Conservation (phyloP, 2,329 filamentous ascomycete genomes). For the Alternaria arbusti region DNA sequence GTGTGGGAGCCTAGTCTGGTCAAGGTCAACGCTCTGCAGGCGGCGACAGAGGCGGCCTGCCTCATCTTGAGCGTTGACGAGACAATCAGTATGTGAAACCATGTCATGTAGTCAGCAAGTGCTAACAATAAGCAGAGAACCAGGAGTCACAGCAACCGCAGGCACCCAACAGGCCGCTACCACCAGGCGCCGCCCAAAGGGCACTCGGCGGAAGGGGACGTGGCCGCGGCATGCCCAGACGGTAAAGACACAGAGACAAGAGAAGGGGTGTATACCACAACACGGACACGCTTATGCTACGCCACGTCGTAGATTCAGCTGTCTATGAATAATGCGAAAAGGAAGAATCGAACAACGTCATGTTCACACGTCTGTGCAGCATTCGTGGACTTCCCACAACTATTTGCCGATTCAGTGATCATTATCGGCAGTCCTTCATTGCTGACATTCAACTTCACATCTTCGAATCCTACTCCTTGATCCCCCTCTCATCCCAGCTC, state of each 20-base stretch:
- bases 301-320: slow-evolving; percentile 27
- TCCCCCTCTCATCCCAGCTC: slow-evolving; percentile 33
- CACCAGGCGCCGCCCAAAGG: slow-evolving; percentile 77
- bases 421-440: background rate
- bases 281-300: slow-evolving; percentile 22
- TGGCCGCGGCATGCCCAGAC: slow-evolving; percentile 76
- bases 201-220: slow-evolving; percentile 79
- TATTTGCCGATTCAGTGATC: background rate
- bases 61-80: slow-evolving; percentile 96
- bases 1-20: slow-evolving; percentile 97
- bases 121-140: slow-evolving; percentile 65
- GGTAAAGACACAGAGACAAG: slow-evolving; percentile 55
- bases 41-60: slow-evolving; percentile 92
- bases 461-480: slow-evolving; percentile 4
- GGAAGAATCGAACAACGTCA: slow-evolving; percentile 4
- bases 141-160: slow-evolving; percentile 89
- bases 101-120: background rate
- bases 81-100: slow-evolving; percentile 76
- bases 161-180: slow-evolving; percentile 72
- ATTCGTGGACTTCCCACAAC: background rate
- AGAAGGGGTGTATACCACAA: slow-evolving; percentile 29
- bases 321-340: slow-evolving; percentile 43
- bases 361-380: background rate
- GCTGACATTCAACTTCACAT: background rate
- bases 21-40: slow-evolving; percentile 97